phyloP scores from a whole-genome alignment of 163 green algal species.

The Scenedesmus sp. region DNA sequence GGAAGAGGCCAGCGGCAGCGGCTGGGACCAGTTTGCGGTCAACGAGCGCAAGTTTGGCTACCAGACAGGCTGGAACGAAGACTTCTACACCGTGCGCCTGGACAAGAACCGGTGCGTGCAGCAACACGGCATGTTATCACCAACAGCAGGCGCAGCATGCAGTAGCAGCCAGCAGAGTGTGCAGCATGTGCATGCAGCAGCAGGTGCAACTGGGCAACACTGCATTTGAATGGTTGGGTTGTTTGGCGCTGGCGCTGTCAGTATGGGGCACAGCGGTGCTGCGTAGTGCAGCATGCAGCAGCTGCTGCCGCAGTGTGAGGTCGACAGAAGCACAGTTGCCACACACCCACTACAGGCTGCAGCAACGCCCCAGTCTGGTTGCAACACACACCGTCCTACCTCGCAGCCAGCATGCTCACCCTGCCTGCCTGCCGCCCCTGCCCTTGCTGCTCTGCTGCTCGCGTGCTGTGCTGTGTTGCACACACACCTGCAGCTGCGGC shows the following conservation, averaged over 20 bases:
- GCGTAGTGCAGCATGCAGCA: neutral
- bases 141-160: neutral
- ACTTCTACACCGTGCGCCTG: slow-evolving; percentile 92
- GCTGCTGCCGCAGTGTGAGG: neutral
- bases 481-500: slow-evolving; percentile 42
- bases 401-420: neutral
- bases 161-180: neutral
- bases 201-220: neutral
- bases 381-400: too few species aligned
- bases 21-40: slow-evolving; percentile 95
- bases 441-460: neutral
- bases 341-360: too few species aligned
- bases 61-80: slow-evolving; percentile 79
- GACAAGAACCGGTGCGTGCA: slow-evolving; percentile 68
- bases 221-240: neutral
- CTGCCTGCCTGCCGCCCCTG: neutral
- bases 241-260: too few species aligned
- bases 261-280: neutral
- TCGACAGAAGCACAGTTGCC: too few species aligned
- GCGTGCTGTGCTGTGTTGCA: neutral
- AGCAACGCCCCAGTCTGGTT: too few species aligned
- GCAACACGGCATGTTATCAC: too few species aligned
- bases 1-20: slow-evolving; percentile 53
- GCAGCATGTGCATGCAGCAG: neutral
- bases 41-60: slow-evolving; percentile 89